Evolutionary conservation across 2,329 filamentous ascomycete species (phyloP).

Genomic region (Hypoxylon rubiginosum): DNA sequence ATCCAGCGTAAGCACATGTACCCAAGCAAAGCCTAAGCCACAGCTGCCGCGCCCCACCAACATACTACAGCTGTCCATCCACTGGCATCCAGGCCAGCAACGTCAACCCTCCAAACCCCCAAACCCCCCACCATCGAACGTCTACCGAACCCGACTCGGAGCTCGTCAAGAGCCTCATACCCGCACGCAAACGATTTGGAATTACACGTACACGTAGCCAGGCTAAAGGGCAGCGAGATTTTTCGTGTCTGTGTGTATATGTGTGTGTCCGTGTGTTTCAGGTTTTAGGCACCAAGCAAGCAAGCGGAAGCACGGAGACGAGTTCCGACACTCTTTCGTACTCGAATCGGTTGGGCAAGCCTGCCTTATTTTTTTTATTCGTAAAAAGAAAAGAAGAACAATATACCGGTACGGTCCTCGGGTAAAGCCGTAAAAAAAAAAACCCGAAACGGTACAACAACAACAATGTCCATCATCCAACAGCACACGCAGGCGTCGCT

Average conservation of each 20-base stretch:
- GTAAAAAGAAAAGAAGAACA: neutral
- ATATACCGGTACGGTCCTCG: neutral
- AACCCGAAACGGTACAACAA: neutral
- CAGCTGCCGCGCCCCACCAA: conserved; percentile 24
- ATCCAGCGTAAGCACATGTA: conserved; percentile 9
- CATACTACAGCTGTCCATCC: conserved; percentile 20
- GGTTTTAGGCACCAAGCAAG: conserved; percentile 24
- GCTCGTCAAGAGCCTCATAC: conserved; percentile 34
- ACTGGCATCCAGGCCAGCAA: conserved; percentile 37
- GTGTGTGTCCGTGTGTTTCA: neutral
- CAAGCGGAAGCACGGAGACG: conserved; percentile 13
- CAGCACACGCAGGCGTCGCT: conserved; percentile 72
- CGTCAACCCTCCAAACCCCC: conserved; percentile 35
- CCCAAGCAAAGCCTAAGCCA: conserved; percentile 27
- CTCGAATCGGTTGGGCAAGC: conserved; percentile 27
- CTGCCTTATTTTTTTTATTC: conserved; percentile 13
- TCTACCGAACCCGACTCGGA: conserved; percentile 32
- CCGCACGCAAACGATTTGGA: conserved; percentile 10
- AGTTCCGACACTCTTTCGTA: neutral
- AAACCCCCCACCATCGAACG: conserved; percentile 26
- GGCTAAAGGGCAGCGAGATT: conserved; percentile 25
- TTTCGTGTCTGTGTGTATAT: neutral
- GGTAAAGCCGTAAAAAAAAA: neutral
- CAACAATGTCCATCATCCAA: conserved; percentile 74
- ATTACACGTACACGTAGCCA: conserved; percentile 39